Percentiles rank a stretch among this genome's conserved stretches.
These are phyloP conservation scores for Microdochium nivale DNA, from an alignment of 2,329 filamentous ascomycete species.

Conservation along the genomic window DNA sequence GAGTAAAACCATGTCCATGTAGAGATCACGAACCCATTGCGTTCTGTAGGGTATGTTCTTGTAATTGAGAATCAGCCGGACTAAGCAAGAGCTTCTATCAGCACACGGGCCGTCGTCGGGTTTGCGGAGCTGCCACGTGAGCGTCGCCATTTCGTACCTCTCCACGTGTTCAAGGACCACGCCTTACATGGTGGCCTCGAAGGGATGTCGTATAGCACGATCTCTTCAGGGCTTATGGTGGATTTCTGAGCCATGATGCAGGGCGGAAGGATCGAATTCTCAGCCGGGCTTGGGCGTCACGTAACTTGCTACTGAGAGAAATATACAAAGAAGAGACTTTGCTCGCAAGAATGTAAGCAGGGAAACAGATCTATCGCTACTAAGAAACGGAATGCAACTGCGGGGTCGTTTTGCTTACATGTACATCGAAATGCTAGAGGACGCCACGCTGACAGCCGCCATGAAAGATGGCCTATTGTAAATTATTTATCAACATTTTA, in stretches of 20 bases:
- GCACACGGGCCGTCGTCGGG: not conserved
- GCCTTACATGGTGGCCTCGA: not conserved
- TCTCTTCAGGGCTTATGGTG: not conserved
- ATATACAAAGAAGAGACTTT: no score
- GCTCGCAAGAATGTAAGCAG: no score
- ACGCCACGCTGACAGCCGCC: no score
- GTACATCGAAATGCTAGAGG: no score
- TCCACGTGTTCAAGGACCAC: not conserved
- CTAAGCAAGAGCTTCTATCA: not conserved
- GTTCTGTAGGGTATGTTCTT: not conserved
- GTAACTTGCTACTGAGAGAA: no score
- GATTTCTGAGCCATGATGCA: not conserved
- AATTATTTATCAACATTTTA: no score
- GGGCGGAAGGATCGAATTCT: no score
- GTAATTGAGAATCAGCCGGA: not conserved
- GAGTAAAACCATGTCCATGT: not conserved
- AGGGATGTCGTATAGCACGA: not conserved
- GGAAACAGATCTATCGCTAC: no score
- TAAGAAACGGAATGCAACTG: no score
- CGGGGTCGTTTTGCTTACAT: no score
- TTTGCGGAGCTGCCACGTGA: not conserved
- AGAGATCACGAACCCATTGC: not conserved
- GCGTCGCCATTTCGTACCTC: not conserved
- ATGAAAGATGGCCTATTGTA: no score
- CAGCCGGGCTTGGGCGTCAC: no score